Conservation (phyloP, 2,329 filamentous ascomycete species). For the Dothideomycetidae sp. region DNA sequence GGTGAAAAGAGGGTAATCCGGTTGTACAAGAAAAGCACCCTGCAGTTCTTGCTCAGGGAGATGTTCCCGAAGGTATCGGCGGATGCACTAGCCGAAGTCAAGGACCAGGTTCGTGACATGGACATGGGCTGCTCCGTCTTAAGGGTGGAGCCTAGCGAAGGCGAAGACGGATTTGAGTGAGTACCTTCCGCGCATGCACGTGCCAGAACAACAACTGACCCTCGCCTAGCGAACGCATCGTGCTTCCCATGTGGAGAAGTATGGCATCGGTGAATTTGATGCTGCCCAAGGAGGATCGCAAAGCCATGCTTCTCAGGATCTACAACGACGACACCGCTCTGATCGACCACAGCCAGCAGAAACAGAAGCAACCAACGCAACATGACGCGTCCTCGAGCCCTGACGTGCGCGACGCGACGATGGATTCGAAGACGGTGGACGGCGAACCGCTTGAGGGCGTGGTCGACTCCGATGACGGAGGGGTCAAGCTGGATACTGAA, state of each 20-base stretch:
- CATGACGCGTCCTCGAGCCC: neutral
- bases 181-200: slow-evolving; percentile 13
- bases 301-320: slow-evolving; percentile 75
- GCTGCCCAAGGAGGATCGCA: slow-evolving; percentile 92
- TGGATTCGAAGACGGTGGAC: slow-evolving; percentile 1
- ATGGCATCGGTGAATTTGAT: slow-evolving; percentile 87
- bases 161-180: slow-evolving; percentile 38
- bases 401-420: neutral
- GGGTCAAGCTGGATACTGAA: slow-evolving; percentile 11
- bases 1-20: slow-evolving; percentile 61
- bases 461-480: slow-evolving; percentile 12
- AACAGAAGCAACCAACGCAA: neutral
- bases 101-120: slow-evolving; percentile 63
- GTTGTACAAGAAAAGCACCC: slow-evolving; percentile 62
- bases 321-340: slow-evolving; percentile 82
- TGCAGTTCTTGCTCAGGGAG: slow-evolving; percentile 72
- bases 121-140: slow-evolving; percentile 87
- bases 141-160: slow-evolving; percentile 50
- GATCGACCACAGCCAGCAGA: slow-evolving; percentile 44
- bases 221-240: slow-evolving; percentile 53
- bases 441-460: slow-evolving; percentile 16
- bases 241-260: slow-evolving; percentile 87
- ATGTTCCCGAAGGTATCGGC: slow-evolving; percentile 88
- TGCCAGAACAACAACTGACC: slow-evolving; percentile 14
- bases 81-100: slow-evolving; percentile 70